A percentile compares a stretch with the other conserved stretches of the same genome.
These are phyloP conservation scores for Tylopilus felleus DNA, from an alignment of 768 basidiomycete genomes.

Conservation along the genomic window DNA sequence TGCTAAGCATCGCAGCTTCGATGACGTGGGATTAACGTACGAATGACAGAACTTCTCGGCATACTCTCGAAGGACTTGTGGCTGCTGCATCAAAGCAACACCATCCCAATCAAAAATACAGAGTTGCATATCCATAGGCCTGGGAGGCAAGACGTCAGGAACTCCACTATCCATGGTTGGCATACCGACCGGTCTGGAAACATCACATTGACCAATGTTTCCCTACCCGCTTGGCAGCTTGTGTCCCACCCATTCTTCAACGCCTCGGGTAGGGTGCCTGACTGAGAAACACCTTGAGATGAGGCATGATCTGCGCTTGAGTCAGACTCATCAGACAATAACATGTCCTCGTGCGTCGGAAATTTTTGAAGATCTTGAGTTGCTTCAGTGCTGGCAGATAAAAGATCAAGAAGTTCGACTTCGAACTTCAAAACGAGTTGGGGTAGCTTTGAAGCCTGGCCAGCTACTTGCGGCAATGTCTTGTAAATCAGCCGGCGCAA, in stretches of 20 bases:
- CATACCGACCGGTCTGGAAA: conserved; percentile 52
- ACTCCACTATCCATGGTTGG: background rate
- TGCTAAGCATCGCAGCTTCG: conserved; percentile 1
- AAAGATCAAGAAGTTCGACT: conserved; percentile 25
- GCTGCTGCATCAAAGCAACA: conserved; percentile 34
- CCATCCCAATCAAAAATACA: conserved; percentile 35
- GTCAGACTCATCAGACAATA: background rate
- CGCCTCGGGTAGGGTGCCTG: background rate
- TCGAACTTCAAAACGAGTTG: conserved; percentile 39
- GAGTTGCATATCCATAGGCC: conserved; percentile 58
- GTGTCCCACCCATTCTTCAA: conserved; percentile 2
- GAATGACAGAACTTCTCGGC: conserved; percentile 36
- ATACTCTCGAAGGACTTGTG: conserved; percentile 43
- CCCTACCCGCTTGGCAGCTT: conserved; percentile 36
- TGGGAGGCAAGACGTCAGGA: conserved; percentile 22
- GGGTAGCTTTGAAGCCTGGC: conserved; percentile 3
- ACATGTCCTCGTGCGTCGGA: background rate
- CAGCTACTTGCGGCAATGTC: conserved; percentile 24
- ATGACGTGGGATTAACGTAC: conserved; percentile 33
- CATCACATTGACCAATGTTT: conserved; percentile 45
- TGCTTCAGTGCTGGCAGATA: background rate
- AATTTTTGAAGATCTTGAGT: background rate
- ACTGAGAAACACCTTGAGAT: background rate
- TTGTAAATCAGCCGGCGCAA: conserved; percentile 51
- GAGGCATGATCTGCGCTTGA: background rate